Conservation (phyloP, 2,329 filamentous ascomycete species). For the Metarhizium sp. region DNA sequence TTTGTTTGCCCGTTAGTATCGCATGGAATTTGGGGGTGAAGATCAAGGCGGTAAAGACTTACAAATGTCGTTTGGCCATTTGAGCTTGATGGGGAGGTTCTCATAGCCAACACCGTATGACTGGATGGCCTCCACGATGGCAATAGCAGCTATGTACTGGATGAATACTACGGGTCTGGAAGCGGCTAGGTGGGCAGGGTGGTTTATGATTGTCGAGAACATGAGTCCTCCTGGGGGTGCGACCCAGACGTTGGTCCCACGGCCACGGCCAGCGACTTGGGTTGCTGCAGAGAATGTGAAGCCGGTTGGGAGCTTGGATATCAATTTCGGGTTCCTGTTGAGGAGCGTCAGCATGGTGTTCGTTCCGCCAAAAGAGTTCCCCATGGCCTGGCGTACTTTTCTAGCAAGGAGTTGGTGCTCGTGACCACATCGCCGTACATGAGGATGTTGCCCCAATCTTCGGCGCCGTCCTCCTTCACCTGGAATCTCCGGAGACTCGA, state of each 20-base stretch:
- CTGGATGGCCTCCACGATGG: constrained; percentile 75
- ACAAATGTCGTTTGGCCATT: constrained; percentile 98
- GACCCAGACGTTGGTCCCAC: constrained; percentile 91
- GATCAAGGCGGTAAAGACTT: constrained; percentile 16
- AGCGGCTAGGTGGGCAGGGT: constrained; percentile 62
- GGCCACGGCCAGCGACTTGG: constrained; percentile 78
- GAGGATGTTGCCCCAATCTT: constrained; percentile 65
- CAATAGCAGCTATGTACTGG: constrained; percentile 85
- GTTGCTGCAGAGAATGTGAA: constrained; percentile 82
- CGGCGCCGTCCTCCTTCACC: constrained; percentile 40
- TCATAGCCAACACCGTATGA: constrained; percentile 70
- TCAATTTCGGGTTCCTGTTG: constrained; percentile 62
- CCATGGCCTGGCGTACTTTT: constrained; percentile 52
- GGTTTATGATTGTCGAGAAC: constrained; percentile 81
- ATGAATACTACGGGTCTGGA: constrained; percentile 81
- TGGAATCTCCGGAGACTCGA: constrained; percentile 61
- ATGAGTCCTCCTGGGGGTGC: constrained; percentile 79
- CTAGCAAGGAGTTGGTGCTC: constrained; percentile 85
- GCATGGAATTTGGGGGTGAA: too few species aligned
- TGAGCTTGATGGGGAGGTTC: constrained; percentile 71
- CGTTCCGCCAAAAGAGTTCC: not conserved
- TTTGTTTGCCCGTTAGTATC: not conserved
- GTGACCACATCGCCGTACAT: constrained; percentile 90
- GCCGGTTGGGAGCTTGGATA: constrained; percentile 70
- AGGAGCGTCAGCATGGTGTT: not conserved